Conservation (phyloP, 257 asterid genomes). For the Primulina tabacum region DNA sequence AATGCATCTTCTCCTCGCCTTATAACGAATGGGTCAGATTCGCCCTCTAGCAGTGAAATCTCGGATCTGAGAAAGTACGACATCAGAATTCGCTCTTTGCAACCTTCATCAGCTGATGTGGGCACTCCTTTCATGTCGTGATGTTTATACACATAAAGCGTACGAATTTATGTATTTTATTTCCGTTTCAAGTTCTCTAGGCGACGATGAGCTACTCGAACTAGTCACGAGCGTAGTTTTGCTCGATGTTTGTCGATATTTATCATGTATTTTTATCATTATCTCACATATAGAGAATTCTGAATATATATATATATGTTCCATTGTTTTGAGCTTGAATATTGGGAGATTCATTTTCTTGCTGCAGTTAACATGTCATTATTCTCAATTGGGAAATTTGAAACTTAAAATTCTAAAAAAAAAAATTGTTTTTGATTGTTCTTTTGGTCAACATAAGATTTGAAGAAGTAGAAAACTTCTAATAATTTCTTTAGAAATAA, state of each 20-base stretch:
- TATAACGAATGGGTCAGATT: constrained; percentile 50
- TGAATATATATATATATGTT: not conserved
- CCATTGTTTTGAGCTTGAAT: not conserved
- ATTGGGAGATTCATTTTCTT: too few species aligned
- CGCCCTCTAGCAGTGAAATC: constrained; percentile 49
- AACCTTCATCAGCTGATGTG: not conserved
- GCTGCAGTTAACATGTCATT: too few species aligned
- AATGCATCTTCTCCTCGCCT: constrained; percentile 39
- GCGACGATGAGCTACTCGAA: not conserved
- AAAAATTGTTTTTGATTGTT: too few species aligned
- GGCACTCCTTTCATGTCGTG: not conserved
- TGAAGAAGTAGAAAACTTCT: too few species aligned
- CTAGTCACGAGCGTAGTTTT: not conserved
- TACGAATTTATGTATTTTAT: too few species aligned
- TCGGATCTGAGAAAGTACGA: constrained; percentile 55
- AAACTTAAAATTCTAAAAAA: too few species aligned
- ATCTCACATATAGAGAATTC: not conserved
- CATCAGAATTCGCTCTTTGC: constrained; percentile 29
- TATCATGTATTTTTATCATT: not conserved
- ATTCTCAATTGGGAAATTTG: too few species aligned
- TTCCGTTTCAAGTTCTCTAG: not conserved
- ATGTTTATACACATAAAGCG: not conserved
- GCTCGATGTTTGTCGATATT: not conserved
- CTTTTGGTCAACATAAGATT: too few species aligned
- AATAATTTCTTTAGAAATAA: too few species aligned